Evolutionary conservation across 2,329 filamentous ascomycete species (phyloP).

Genomic region (Diplodia sapinea): DNA sequence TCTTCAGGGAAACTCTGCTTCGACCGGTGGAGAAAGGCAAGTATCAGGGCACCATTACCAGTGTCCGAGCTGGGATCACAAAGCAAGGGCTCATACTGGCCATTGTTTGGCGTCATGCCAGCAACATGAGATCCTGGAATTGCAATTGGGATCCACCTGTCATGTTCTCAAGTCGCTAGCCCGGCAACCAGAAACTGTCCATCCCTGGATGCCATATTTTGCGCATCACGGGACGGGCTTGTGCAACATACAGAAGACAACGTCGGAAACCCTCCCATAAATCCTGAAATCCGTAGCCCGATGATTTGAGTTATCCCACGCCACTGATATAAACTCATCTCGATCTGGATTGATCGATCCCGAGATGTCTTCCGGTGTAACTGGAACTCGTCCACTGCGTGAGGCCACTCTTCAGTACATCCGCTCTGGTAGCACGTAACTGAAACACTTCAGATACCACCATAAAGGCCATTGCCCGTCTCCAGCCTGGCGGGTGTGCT

Average conservation of each 20-base stretch:
- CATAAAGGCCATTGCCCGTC: neutral
- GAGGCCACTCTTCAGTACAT: neutral
- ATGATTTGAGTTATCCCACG: neutral
- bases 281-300: neutral
- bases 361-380: neutral
- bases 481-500: neutral
- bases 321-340: neutral
- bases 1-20: neutral
- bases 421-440: neutral
- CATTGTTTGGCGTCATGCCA: neutral
- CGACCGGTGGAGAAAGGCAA: neutral
- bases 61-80: neutral
- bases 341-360: neutral
- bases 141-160: neutral
- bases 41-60: neutral
- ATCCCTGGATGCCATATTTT: neutral
- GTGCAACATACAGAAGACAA: neutral
- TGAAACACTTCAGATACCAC: conserved; percentile 10
- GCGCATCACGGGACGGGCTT: neutral
- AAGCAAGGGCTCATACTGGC: neutral
- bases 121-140: neutral
- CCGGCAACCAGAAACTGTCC: neutral
- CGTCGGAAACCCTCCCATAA: neutral
- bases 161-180: neutral
- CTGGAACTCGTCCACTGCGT: too few relatives aligned